Evolutionary conservation across 176 grass and related monocot genomes (phyloP).

Genomic region (Oryza glumipatula): DNA sequence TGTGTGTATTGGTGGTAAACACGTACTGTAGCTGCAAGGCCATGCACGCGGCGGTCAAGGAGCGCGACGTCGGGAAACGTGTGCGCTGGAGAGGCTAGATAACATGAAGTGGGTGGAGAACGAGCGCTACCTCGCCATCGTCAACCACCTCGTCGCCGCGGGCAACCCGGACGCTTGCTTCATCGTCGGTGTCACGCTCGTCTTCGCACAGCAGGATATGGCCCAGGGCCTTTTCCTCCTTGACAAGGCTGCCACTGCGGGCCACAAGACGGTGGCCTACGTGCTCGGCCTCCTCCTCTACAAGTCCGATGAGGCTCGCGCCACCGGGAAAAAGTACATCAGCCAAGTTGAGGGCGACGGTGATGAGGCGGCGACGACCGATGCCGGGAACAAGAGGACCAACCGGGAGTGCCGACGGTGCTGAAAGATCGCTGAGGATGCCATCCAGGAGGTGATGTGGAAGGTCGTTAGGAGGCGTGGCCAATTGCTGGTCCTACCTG

Average conservation of each 20-base stretch:
- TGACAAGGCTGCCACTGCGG: too few relatives aligned
- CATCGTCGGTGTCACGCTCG: neutral
- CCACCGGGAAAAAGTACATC: too few relatives aligned
- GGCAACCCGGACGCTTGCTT: constrained; percentile 44
- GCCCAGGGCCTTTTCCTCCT: neutral
- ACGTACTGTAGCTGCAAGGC: neutral
- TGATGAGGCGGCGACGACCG: too few relatives aligned
- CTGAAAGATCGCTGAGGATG: neutral
- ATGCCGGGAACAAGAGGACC: too few relatives aligned
- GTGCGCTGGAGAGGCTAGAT: constrained; percentile 22
- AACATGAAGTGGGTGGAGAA: constrained; percentile 24
- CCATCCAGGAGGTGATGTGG: constrained; percentile 9
- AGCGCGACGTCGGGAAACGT: neutral
- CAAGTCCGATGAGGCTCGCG: too few relatives aligned
- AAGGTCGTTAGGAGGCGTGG: neutral
- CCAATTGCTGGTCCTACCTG: too few relatives aligned
- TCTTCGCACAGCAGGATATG: neutral
- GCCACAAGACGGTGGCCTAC: too few relatives aligned
- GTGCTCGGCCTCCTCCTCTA: too few relatives aligned
- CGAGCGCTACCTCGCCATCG: constrained; percentile 2
- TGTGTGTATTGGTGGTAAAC: too few relatives aligned
- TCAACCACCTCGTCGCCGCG: neutral
- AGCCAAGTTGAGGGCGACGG: too few relatives aligned
- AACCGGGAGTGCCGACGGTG: neutral
- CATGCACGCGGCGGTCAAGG: neutral